Conservation (phyloP, 2,329 filamentous ascomycete genomes). For the Paraphoma sp. region DNA sequence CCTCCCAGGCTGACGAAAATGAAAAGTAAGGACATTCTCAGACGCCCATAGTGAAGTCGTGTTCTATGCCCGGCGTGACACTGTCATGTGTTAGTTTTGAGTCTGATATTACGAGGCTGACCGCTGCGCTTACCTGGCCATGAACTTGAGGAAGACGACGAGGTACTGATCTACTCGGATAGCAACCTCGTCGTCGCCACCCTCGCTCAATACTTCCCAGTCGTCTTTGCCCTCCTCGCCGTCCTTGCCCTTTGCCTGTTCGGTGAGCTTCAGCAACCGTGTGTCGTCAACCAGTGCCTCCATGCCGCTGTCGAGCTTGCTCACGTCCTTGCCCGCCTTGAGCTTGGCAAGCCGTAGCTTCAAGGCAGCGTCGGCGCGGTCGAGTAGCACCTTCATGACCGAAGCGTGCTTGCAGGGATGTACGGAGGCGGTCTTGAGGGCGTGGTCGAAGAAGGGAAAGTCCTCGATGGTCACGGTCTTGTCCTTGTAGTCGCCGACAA, state of each 20-base stretch:
- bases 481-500: conserved; percentile 95
- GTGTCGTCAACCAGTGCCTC: conserved; percentile 88
- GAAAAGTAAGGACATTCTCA: conserved; percentile 50
- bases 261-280: conserved; percentile 65
- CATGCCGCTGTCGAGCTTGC: conserved; percentile 67
- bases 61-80: conserved; percentile 95
- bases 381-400: conserved; percentile 97
- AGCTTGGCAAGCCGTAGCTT: conserved; percentile 88
- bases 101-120: conserved; percentile 55
- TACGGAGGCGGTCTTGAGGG: conserved; percentile 94
- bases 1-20: not conserved
- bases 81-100: conserved; percentile 65
- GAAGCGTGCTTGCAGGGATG: conserved; percentile 97
- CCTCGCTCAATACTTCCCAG: conserved; percentile 67
- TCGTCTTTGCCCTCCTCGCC: conserved; percentile 56
- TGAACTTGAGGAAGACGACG: conserved; percentile 84
- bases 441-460: conserved; percentile 91
- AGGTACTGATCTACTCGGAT: conserved; percentile 90
- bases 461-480: conserved; percentile 98
- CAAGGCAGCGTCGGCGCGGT: conserved; percentile 90
- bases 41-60: conserved; percentile 96
- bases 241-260: conserved; percentile 52
- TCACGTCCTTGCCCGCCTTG: conserved; percentile 65
- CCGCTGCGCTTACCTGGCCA: conserved; percentile 51
- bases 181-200: conserved; percentile 75